Evolutionary conservation across 2,329 filamentous ascomycete genomes (phyloP).

Genomic region (Colletotrichum brevisporum): DNA sequence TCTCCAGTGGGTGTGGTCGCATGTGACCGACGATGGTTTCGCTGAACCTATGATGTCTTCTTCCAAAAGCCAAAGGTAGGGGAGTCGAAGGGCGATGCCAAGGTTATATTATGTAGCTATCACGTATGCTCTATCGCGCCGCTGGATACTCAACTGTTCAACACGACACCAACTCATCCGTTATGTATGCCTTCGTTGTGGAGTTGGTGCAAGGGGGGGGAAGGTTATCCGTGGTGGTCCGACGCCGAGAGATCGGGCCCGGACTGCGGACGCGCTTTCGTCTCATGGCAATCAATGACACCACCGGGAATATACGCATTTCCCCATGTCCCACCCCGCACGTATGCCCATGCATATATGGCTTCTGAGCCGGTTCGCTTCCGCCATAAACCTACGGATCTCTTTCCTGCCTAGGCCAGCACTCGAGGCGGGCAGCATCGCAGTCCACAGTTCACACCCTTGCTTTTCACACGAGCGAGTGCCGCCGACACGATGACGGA

Average conservation of each 20-base stretch:
- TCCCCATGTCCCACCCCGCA: conserved; percentile 15
- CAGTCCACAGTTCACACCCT: not conserved
- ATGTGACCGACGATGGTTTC: not conserved
- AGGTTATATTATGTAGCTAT: too few relatives aligned
- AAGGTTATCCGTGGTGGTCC: not conserved
- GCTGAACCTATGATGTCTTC: not conserved
- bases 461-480: not conserved
- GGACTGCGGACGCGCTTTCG: conserved; percentile 3
- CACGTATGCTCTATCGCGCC: too few relatives aligned
- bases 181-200: too few relatives aligned
- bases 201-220: not conserved
- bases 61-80: not conserved
- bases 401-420: not conserved
- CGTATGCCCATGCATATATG: not conserved
- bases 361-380: too few relatives aligned
- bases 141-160: too few relatives aligned
- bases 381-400: not conserved
- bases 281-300: conserved; percentile 1
- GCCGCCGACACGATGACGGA: conserved; percentile 22
- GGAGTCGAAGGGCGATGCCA: too few relatives aligned
- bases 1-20: conserved; percentile 39
- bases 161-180: not conserved
- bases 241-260: not conserved
- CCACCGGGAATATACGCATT: conserved; percentile 1
- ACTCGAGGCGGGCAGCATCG: too few relatives aligned